Conservation (phyloP, 164 flowering plant genomes). For the Warburgia ugandensis region DNA sequence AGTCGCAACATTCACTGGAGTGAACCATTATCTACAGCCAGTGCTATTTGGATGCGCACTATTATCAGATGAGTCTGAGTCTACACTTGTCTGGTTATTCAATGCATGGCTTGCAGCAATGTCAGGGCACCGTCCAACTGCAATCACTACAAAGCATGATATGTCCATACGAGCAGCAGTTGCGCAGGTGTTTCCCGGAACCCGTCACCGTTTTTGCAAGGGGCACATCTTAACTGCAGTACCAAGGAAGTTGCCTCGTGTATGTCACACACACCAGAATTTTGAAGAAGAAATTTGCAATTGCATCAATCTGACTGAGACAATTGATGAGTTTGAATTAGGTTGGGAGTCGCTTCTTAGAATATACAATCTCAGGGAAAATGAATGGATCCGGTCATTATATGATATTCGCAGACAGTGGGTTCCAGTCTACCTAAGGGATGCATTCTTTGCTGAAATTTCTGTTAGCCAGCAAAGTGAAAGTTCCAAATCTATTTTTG, state of each 20-base stretch:
- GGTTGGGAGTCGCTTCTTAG: constrained; percentile 4
- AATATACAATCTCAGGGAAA: constrained; percentile 4
- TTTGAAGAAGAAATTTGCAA: constrained; percentile 11
- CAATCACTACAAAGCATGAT: constrained; percentile 10
- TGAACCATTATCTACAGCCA: constrained; percentile 13
- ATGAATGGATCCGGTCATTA: constrained; percentile 10
- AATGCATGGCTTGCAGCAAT: constrained; percentile 13
- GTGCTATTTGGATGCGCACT: constrained; percentile 17
- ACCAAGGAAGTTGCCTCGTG: constrained; percentile 5
- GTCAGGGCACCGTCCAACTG: constrained; percentile 8
- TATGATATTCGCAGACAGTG: constrained; percentile 10
- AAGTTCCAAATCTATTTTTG: constrained; percentile 7
- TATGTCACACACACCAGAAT: constrained; percentile 3
- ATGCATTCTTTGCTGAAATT: constrained; percentile 10
- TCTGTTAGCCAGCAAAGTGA: constrained; percentile 7
- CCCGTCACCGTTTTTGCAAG: constrained; percentile 10
- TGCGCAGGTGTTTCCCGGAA: constrained; percentile 9
- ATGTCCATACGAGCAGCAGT: constrained; percentile 12
- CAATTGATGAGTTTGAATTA: constrained; percentile 14
- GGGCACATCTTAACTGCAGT: constrained; percentile 4
- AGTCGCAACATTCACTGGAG: constrained; percentile 7
- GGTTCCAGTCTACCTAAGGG: constrained; percentile 14
- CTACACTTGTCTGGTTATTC: constrained; percentile 9
- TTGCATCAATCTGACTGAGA: constrained; percentile 5
- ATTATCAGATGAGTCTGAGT: constrained; percentile 3